These are phyloP conservation scores for Patellaria atrata DNA, from an alignment of 495 filamentous ascomycete genomes.

Conservation along the genomic window DNA sequence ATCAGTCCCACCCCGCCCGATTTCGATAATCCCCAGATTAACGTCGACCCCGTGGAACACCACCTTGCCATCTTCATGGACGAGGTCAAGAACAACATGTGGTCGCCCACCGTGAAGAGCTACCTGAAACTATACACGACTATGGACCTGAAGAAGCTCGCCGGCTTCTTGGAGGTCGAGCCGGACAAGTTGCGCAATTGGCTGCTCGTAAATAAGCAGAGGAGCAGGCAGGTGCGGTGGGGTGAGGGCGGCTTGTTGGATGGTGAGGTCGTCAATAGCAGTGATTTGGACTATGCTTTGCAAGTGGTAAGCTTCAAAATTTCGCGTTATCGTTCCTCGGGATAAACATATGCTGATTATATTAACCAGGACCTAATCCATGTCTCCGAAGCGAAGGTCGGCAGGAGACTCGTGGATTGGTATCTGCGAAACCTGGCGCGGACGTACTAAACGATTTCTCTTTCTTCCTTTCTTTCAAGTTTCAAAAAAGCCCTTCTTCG, in stretches of 20 bases:
- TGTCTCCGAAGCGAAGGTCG: conserved; percentile 96
- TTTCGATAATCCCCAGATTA: conserved; percentile 86
- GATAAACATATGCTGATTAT: conserved; percentile 9
- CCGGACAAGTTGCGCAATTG: conserved; percentile 81
- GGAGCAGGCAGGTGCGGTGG: conserved; percentile 92
- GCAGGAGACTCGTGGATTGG: conserved; percentile 93
- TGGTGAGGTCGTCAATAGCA: conserved; percentile 78
- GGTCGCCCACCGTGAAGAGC: conserved; percentile 85
- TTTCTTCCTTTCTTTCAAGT: no score
- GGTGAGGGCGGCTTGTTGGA: conserved; percentile 78
- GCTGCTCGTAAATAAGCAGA: conserved; percentile 94
- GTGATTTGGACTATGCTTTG: conserved; percentile 91
- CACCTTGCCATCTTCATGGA: conserved; percentile 97
- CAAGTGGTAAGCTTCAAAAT: conserved; percentile 52
- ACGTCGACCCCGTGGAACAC: conserved; percentile 94
- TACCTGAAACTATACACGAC: conserved; percentile 99
- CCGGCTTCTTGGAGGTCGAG: conserved; percentile 88
- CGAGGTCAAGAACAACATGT: conserved; percentile 95
- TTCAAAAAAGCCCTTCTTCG: no score
- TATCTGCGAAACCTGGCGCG: conserved; percentile 92
- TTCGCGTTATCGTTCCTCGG: conserved; percentile 20
- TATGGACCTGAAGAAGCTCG: conserved; percentile 96
- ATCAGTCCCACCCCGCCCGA: conserved; percentile 94
- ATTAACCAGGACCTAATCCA: conserved; percentile 69
- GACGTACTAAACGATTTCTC: conserved; percentile 73